Evolutionary conservation across 495 filamentous ascomycete species (phyloP), one percentile per base, ranked within the genome.

Genomic region (Hypoxylon cercidicola): DNA sequence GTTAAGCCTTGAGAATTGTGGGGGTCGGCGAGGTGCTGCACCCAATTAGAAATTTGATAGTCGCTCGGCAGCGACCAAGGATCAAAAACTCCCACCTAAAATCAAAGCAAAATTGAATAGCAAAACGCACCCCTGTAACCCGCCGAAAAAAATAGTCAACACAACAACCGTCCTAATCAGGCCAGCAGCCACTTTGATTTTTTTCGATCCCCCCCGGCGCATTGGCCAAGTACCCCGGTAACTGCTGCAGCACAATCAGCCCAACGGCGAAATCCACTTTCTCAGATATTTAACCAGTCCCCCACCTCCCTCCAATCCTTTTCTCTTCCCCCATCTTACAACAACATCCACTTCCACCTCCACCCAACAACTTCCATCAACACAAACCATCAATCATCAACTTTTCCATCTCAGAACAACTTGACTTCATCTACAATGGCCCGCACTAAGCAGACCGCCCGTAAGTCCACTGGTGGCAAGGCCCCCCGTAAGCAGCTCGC

Each of bases 401-500:
- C 61, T 76, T 74, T 77, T 66, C 77, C 80, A 75, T 70, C 72
- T 79, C 75, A 41, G 69, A 79, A 69, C 62, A 64, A 76, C 69
- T 63, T 70, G 52, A 25, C 52, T 66, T 55, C 69, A 82, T 71
- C 78, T 72, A 85, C 78, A 85, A 99, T 99, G 95, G 95, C 95
- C 76, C 92, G 95, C 80, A 99, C 95, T 73, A 99, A 99, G 91
- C 95, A 99, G 85, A 99, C 95, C 81, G 95, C 95, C 79, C 95
- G 95, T 89, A 91, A 97, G 89, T 97, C 93, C 80, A 97, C 93
- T 81, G 93, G 93, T 95, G 93, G 93, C 87, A 97, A 97, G 89
- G 93, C 93, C 75, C 93, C 93, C 73, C 93, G 93, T 85, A 97
- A 97, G 92, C 92, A 96, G 87, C 92, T 97, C 75, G 78, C 79